Base-by-base conservation (phyloP, 352 stramenopile genomes). In the Phytophthora sansomeana region DNA sequence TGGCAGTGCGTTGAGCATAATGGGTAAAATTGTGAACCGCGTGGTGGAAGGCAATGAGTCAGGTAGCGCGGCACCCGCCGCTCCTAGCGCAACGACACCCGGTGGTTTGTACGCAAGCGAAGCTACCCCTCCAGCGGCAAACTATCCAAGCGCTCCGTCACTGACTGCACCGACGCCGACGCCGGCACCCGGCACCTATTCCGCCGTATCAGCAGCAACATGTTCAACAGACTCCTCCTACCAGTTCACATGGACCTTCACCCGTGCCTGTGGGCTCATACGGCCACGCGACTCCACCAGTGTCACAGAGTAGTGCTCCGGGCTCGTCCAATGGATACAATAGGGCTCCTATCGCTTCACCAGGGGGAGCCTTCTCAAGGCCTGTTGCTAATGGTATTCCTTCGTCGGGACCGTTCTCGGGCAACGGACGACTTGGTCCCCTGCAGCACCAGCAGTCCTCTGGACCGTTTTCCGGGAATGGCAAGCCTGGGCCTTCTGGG, bases 21-120 rank as follows among this genome's bases (percentile, higher is more conserved):
- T 95, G 85, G 87, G 87, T 28, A 95, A 95, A 63, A 92, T 95
- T 38, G 87, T 95, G 50, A 95, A 91, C 52, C 83, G 87, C 33
- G 85, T 95, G 1, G 87, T 95, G 16, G 87, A 95, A 72, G 87
- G 87, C 16, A 89, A 58, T 26, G 87, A 95, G 53, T 75, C 76
- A 4, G 64, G 39, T 24, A 41, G 59, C 16, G 55, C 56, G 41
- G 32, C 62, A 6, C 3, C 57, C 26, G 16, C 58, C 6, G 49
- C 21, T 21, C 36, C 70, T 6, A 66, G n/a, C 11, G 41, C 67
- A 8, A 53, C 46, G 4, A 58, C 55, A 47, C 42, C 69, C 0
- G 63, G 67, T 49, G 74, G 67, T 9, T 58, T 79, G 29, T 79
- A 73, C 54, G 73, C 70, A 7, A 77, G 63, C 26, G 75, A 75